phyloP scores from a whole-genome alignment of 2,329 filamentous ascomycete species.

The Aspergillus sp. region DNA sequence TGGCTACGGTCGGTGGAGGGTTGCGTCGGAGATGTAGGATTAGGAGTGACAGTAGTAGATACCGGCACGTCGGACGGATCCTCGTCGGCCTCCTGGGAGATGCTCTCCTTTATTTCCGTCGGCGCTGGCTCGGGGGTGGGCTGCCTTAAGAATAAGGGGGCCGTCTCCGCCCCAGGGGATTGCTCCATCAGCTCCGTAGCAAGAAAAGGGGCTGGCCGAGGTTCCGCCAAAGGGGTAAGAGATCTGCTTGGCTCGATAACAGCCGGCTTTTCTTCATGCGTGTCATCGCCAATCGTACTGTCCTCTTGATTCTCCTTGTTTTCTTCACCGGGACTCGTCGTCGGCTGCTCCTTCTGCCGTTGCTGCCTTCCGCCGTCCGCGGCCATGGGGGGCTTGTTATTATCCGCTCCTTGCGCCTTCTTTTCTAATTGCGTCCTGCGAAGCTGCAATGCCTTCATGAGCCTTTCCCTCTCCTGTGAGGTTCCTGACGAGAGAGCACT shows the following conservation, averaged over 20 bases:
- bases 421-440: conserved; percentile 73
- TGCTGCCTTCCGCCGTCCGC: background rate
- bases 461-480: conserved; percentile 82
- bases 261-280: conserved; percentile 9
- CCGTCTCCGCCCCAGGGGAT: background rate
- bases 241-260: background rate
- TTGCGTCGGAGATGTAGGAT: conserved; percentile 6
- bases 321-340: conserved; percentile 16
- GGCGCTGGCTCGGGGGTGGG: no score
- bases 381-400: conserved; percentile 18
- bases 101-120: background rate
- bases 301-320: conserved; percentile 24
- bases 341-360: background rate
- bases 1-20: conserved; percentile 13
- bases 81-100: background rate
- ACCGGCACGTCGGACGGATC: background rate
- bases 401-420: conserved; percentile 31
- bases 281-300: conserved; percentile 15
- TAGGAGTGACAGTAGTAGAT: conserved; percentile 4
- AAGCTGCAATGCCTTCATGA: conserved; percentile 92
- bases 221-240: conserved; percentile 13
- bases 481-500: conserved; percentile 56
- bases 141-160: background rate
- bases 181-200: conserved; percentile 2
- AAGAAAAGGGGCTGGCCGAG: conserved; percentile 2